Percentiles rank a stretch among this genome's conserved stretches.
Conservation (phyloP, 1,284 basidiomycete species). For the Trichosporon faecale region DNA sequence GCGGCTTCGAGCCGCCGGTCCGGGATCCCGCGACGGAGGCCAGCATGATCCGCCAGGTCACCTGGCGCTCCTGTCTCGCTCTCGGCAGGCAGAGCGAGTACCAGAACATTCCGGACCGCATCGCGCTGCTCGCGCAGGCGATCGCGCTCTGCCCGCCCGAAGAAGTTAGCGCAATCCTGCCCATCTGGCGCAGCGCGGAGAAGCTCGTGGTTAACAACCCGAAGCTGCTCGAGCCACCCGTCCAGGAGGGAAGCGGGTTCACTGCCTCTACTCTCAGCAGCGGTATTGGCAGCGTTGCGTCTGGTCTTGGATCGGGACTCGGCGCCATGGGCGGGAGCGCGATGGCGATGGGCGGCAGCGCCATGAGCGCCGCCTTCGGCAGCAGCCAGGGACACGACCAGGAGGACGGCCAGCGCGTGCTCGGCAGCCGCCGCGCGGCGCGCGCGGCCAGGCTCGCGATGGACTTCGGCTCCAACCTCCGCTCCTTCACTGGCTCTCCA, state of each 20-base stretch:
- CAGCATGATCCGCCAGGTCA: conserved; percentile 56
- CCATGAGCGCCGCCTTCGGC: background rate
- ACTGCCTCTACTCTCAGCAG: background rate
- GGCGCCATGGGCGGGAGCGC: background rate
- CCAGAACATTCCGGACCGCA: conserved; percentile 63
- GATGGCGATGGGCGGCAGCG: background rate
- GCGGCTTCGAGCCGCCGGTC: background rate
- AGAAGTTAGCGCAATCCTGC: conserved; percentile 67
- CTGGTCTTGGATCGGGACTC: background rate
- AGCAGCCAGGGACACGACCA: background rate
- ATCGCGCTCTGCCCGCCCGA: conserved; percentile 83
- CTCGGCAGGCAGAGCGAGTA: conserved; percentile 77
- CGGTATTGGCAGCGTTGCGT: background rate
- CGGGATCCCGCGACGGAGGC: conserved; percentile 6
- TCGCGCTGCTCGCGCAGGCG: conserved; percentile 72
- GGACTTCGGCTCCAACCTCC: conserved; percentile 18
- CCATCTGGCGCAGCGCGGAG: conserved; percentile 62
- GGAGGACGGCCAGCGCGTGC: conserved; percentile 35
- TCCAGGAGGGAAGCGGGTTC: background rate
- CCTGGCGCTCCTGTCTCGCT: conserved; percentile 38
- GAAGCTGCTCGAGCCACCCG: conserved; percentile 4
- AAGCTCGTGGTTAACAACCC: conserved; percentile 20
- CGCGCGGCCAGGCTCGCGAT: conserved; percentile 43
- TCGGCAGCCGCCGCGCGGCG: conserved; percentile 47
- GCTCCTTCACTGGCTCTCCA: conserved; percentile 17